Evolutionary conservation across 2,329 filamentous ascomycete genomes (phyloP).

Genomic region (Colletotrichum trifolii): DNA sequence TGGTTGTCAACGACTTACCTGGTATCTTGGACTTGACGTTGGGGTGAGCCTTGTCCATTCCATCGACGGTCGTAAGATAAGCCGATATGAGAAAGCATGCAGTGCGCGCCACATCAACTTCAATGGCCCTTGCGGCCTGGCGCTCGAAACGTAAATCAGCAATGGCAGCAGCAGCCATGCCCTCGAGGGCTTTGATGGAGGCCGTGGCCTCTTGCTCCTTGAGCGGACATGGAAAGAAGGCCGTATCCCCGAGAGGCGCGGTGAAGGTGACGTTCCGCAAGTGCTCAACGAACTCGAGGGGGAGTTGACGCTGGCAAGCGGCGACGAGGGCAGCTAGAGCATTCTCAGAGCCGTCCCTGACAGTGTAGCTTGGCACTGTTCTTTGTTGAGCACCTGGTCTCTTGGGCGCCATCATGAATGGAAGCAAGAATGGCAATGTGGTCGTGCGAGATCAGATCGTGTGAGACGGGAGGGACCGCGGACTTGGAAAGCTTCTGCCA

Average conservation of each 20-base stretch:
- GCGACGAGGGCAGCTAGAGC: slow-evolving; percentile 44
- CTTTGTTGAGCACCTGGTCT: slow-evolving; percentile 30
- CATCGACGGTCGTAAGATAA: slow-evolving; percentile 66
- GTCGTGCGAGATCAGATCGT: slow-evolving; percentile 6
- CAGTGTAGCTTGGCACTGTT: slow-evolving; percentile 41
- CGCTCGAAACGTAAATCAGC: slow-evolving; percentile 64
- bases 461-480: slow-evolving; percentile 5
- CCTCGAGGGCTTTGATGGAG: slow-evolving; percentile 70
- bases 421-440: background rate
- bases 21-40: slow-evolving; percentile 51
- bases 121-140: slow-evolving; percentile 51
- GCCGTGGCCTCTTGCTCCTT: slow-evolving; percentile 53
- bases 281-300: slow-evolving; percentile 44
- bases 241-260: slow-evolving; percentile 43
- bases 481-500: slow-evolving; percentile 24
- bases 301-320: slow-evolving; percentile 45
- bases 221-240: slow-evolving; percentile 54
- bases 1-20: slow-evolving; percentile 29
- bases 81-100: slow-evolving; percentile 68
- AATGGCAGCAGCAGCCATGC: slow-evolving; percentile 68
- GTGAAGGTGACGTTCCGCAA: slow-evolving; percentile 45
- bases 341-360: slow-evolving; percentile 44
- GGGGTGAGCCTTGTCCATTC: slow-evolving; percentile 59
- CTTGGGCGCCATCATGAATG: slow-evolving; percentile 28
- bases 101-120: slow-evolving; percentile 64